Percentiles rank a stretch among this genome's conserved stretches.
phyloP scores from a whole-genome alignment of 306 rosid species.

The Inga oerstediana region DNA sequence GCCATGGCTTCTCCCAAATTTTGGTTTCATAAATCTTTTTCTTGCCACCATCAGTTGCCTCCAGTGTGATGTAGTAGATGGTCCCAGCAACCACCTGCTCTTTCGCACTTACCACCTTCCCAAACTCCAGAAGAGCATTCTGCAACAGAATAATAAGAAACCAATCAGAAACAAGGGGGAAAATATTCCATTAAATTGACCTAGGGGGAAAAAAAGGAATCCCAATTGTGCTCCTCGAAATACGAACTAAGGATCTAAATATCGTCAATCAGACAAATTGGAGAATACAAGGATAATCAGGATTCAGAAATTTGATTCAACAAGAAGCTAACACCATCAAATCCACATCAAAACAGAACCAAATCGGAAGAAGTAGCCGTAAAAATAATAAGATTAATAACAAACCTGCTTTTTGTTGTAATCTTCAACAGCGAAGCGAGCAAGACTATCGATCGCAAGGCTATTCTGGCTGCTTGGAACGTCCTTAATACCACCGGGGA shows the following conservation, averaged over 20 bases:
- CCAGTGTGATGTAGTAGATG: slow-evolving; percentile 45
- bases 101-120: slow-evolving; percentile 43
- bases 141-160: slow-evolving; percentile 13
- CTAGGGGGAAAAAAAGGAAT: not conserved
- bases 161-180: not conserved
- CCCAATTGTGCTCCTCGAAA: not conserved
- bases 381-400: not conserved
- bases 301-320: not conserved
- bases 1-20: slow-evolving; percentile 59
- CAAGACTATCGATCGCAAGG: slow-evolving; percentile 40
- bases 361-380: not conserved
- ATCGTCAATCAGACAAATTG: not conserved
- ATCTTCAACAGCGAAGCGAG: slow-evolving; percentile 46
- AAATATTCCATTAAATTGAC: not conserved
- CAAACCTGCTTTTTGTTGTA: slow-evolving; percentile 46
- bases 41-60: slow-evolving; percentile 50
- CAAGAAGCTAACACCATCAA: not conserved
- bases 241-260: not conserved
- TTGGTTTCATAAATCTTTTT: slow-evolving; percentile 51
- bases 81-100: slow-evolving; percentile 51
- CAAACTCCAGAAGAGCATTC: slow-evolving; percentile 45
- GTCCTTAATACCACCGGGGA: slow-evolving; percentile 24
- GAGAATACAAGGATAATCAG: not conserved
- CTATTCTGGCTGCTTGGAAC: slow-evolving; percentile 36
- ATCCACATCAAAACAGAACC: not conserved